Conservation (phyloP, 2,329 filamentous ascomycete genomes). For the Fusarium sp. region DNA sequence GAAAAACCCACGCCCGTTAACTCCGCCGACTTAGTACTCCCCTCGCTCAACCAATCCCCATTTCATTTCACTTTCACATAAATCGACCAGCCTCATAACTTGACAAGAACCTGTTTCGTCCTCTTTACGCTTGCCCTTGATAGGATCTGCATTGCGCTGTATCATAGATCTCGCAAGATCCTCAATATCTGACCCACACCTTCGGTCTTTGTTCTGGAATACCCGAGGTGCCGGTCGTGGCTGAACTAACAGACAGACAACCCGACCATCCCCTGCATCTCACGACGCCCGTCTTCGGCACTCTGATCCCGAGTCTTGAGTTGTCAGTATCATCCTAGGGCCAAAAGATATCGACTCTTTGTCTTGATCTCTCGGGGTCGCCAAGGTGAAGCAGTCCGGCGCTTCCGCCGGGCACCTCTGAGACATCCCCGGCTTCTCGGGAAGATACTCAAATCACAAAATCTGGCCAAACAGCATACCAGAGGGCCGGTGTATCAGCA, state of each 20-base stretch:
- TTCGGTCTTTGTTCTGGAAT: slow-evolving; percentile 26
- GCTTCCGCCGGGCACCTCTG: slow-evolving; percentile 39
- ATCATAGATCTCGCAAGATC: neutral
- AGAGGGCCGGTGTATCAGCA: slow-evolving; percentile 14
- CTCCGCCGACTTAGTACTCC: slow-evolving; percentile 27
- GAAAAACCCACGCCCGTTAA: slow-evolving; percentile 39
- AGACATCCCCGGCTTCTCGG: slow-evolving; percentile 38
- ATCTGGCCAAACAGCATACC: slow-evolving; percentile 20
- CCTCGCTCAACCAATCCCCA: slow-evolving; percentile 25
- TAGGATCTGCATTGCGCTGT: neutral
- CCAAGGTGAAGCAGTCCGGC: slow-evolving; percentile 40
- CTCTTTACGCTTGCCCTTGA: slow-evolving; percentile 2
- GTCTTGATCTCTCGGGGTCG: slow-evolving; percentile 32
- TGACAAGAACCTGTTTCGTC: slow-evolving; percentile 5
- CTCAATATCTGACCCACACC: slow-evolving; percentile 36
- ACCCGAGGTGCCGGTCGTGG: slow-evolving; percentile 37
- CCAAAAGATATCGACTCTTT: slow-evolving; percentile 15
- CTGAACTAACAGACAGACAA: slow-evolving; percentile 39
- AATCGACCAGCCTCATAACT: slow-evolving; percentile 2
- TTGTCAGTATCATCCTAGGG: slow-evolving; percentile 3
- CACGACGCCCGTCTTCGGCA: slow-evolving; percentile 10
- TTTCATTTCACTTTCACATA: slow-evolving; percentile 12
- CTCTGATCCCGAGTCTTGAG: slow-evolving; percentile 8
- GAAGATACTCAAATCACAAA: slow-evolving; percentile 27
- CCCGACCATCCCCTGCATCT: slow-evolving; percentile 24